phyloP scores from a whole-genome alignment of 2,329 filamentous ascomycete species.

The Didymella exigua region DNA sequence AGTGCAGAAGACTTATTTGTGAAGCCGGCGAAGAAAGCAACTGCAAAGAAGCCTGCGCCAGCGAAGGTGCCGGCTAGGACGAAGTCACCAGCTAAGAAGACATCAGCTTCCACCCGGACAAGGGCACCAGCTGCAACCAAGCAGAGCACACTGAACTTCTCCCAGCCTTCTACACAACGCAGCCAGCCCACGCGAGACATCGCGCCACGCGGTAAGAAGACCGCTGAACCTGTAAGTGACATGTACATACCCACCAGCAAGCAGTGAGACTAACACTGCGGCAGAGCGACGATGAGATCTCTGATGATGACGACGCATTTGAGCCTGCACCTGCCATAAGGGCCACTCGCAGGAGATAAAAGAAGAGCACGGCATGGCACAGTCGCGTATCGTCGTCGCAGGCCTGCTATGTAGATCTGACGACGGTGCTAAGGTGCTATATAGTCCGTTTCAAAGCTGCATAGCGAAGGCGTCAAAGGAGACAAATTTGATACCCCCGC shows the following conservation, averaged over 20 bases:
- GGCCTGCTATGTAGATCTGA: neutral
- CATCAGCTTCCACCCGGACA: slow-evolving; percentile 23
- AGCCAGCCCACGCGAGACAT: slow-evolving; percentile 38
- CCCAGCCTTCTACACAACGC: slow-evolving; percentile 45
- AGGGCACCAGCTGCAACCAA: slow-evolving; percentile 31
- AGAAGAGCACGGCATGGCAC: neutral
- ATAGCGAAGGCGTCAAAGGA: slow-evolving; percentile 1
- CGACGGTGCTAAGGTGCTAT: neutral
- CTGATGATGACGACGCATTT: slow-evolving; percentile 50
- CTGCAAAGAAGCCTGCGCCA: slow-evolving; percentile 37
- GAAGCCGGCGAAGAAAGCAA: slow-evolving; percentile 35
- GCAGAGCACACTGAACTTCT: slow-evolving; percentile 52
- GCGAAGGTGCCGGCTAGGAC: slow-evolving; percentile 19
- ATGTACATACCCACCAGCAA: neutral
- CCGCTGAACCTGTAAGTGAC: slow-evolving; percentile 49
- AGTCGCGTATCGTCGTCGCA: neutral
- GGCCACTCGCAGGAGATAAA: slow-evolving; percentile 34
- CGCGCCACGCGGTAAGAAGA: slow-evolving; percentile 36
- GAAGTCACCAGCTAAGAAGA: slow-evolving; percentile 17
- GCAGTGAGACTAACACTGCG: slow-evolving; percentile 7
- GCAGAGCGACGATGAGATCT: slow-evolving; percentile 52
- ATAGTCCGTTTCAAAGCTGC: neutral
- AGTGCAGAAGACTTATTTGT: slow-evolving; percentile 55
- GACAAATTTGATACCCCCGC: neutral
- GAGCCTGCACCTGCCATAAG: slow-evolving; percentile 42